phyloP scores from a whole-genome alignment of 345 rosid species.

The Salix viminalis region DNA sequence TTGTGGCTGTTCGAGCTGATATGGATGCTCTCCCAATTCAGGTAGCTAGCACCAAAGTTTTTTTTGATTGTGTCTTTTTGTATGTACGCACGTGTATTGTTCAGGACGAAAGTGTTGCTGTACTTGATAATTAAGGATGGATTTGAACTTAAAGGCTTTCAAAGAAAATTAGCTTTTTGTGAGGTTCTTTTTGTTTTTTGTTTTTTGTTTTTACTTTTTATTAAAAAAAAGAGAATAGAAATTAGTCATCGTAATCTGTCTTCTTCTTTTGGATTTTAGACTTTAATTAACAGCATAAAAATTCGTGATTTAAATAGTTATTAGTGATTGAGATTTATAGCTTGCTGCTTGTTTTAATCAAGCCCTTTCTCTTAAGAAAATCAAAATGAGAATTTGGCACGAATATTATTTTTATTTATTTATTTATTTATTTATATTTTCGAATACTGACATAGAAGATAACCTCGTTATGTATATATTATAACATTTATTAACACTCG shows the following conservation, averaged over 20 bases:
- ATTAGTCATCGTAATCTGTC: neutral
- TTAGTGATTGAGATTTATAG: neutral
- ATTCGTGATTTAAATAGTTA: neutral
- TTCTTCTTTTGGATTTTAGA: neutral
- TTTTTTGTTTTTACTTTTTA: neutral
- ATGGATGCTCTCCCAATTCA: constrained; percentile 27
- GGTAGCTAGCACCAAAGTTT: neutral
- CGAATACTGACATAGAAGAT: neutral
- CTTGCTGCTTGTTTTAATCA: neutral
- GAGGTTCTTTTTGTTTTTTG: neutral
- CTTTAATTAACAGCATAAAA: neutral
- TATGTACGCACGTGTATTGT: neutral
- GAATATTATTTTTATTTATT: too few species aligned
- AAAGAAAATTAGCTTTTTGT: neutral
- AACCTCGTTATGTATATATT: too few species aligned
- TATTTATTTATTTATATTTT: too few species aligned
- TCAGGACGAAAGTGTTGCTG: neutral
- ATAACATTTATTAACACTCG: too few species aligned
- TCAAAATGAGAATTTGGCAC: neutral
- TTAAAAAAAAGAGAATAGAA: neutral
- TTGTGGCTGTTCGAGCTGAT: constrained; percentile 23
- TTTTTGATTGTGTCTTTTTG: neutral
- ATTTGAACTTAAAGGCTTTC: neutral
- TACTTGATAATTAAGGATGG: neutral
- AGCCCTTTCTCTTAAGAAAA: neutral